Base-by-base conservation (phyloP, 2,329 filamentous ascomycete species). In the Aspergillus tubingensis region DNA sequence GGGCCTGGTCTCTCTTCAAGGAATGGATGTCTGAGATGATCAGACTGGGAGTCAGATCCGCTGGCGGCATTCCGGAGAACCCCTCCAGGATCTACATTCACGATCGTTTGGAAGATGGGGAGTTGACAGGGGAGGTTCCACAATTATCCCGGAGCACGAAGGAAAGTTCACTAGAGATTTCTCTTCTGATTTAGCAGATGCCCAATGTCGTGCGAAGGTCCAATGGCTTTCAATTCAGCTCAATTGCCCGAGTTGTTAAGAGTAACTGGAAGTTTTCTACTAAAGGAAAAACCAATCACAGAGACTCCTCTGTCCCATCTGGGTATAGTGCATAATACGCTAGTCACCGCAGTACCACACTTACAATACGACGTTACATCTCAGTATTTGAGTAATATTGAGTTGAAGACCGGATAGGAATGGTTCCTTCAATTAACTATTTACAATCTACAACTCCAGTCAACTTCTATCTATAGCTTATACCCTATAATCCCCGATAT, bases 1-100 rank as follows among this genome's bases (percentile, higher is more conserved):
- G 63, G 53, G 76, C 75, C 57, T 76, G 67, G 51, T 67, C 65
- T 63, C 70, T 72, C 52, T 66, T 63, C 58, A 77, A 70, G 61
- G 74, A 73, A 74, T 77, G 72, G 56, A 77, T 75, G 66, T 76
- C 72, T 59, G 71, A 71, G 62, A 78, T 69, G 60, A 57, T 67
- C 41, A 70, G 57, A 59, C 67, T 36, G 32, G 32, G 32, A 36
- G 32, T 36, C 32, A 36, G 32, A 36, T 36, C 32, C 32, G 32
- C 67, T 54, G 57, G 50, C 41, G 61, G 55, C 69, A 74, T 72
- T 69, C 64, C 58, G 60, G 43, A 38, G 59, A 65, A 55, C 59
- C 62, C 57, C 60, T 61, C 62, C 55, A 62, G 55, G 59, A 66
- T 66, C 61, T 64, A 68, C 60, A 68, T 67, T 63, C 66, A 65